Conservation (phyloP, 257 asterid species). For the Ilex asprella region DNA sequence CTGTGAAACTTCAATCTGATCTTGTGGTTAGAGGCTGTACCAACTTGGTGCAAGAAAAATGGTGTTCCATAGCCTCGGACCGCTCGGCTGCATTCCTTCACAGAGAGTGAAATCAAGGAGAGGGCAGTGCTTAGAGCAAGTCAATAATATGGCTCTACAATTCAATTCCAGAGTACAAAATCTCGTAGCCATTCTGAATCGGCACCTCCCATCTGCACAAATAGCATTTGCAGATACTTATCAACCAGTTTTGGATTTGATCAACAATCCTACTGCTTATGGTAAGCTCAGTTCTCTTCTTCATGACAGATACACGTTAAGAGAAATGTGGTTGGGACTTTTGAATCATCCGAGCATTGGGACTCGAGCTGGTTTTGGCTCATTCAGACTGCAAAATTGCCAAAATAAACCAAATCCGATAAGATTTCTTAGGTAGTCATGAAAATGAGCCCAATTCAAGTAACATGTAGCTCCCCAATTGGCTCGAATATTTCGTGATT, state of each 20-base stretch:
- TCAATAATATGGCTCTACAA: slow-evolving; percentile 52
- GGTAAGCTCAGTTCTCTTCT: slow-evolving; percentile 27
- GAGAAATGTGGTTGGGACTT: background rate
- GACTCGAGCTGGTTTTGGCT: no score
- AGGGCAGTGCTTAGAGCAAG: slow-evolving; percentile 57
- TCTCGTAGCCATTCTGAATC: slow-evolving; percentile 29
- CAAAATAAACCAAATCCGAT: no score
- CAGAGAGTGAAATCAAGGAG: slow-evolving; percentile 53
- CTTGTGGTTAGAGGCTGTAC: slow-evolving; percentile 43
- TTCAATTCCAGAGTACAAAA: slow-evolving; percentile 56
- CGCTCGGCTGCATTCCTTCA: slow-evolving; percentile 80
- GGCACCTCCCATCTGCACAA: slow-evolving; percentile 53
- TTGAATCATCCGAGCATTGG: no score
- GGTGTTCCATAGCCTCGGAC: slow-evolving; percentile 65
- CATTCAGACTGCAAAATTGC: no score
- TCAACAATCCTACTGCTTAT: slow-evolving; percentile 51
- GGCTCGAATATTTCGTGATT: no score
- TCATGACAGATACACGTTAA: background rate
- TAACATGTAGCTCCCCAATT: no score
- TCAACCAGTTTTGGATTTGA: slow-evolving; percentile 44
- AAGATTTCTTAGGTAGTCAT: no score
- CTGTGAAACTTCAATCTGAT: background rate
- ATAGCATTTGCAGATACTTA: slow-evolving; percentile 59
- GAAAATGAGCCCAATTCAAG: no score
- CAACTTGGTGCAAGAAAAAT: slow-evolving; percentile 70